Evolutionary conservation across 169 alveolate species (phyloP).

Genomic region (Eimeria tenella): DNA sequence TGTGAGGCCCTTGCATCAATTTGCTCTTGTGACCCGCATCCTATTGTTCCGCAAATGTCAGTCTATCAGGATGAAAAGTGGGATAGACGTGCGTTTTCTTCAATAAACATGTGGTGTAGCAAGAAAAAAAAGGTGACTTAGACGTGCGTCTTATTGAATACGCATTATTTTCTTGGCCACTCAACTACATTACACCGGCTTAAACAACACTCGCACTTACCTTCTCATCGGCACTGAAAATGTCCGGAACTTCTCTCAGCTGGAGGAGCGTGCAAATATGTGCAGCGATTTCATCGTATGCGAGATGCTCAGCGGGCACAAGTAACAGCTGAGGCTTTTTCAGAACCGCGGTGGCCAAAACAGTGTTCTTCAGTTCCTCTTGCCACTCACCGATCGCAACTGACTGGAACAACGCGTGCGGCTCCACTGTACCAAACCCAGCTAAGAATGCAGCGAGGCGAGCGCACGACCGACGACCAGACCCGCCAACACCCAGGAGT

Average conservation of each 20-base stretch:
- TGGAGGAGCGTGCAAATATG: constrained; percentile 94
- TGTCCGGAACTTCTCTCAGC: constrained; percentile 95
- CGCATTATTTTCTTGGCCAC: no score
- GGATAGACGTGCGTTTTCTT: no score
- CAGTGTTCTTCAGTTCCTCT: constrained; percentile 93
- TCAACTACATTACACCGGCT: no score
- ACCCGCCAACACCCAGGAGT: constrained; percentile 98
- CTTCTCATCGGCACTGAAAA: constrained; percentile 92
- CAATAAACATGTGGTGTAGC: no score
- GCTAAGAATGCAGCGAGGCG: constrained; percentile 96
- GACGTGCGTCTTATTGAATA: no score
- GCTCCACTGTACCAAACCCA: constrained; percentile 90
- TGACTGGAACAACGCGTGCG: constrained; percentile 91
- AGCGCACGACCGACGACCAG: constrained; percentile 97
- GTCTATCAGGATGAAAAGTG: no score
- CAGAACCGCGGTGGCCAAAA: constrained; percentile 94
- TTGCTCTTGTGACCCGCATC: no score
- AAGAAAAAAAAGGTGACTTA: no score
- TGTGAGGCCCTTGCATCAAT: no score
- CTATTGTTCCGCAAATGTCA: no score
- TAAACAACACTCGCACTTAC: constrained; percentile 4
- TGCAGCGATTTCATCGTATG: constrained; percentile 93
- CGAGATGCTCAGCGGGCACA: constrained; percentile 81
- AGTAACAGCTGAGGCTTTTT: constrained; percentile 93
- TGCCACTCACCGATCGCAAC: constrained; percentile 90